Conservation (phyloP, 345 rosid genomes). For the Trapa bicornis region DNA sequence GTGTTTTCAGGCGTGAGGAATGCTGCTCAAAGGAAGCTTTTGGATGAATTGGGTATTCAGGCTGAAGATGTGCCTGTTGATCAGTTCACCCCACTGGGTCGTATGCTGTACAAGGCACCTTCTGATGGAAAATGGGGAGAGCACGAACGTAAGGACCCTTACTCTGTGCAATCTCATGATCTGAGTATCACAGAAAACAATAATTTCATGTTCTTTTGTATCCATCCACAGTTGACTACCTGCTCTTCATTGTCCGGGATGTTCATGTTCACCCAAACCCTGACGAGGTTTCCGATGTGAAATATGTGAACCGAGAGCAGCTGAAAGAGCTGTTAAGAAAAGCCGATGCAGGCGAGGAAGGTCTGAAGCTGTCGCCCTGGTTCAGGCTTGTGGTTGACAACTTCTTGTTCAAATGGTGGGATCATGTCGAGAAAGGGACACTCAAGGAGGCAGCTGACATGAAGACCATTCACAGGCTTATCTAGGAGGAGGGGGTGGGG, state of each 20-base stretch:
- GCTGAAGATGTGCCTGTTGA: slow-evolving; percentile 54
- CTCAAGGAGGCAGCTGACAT: slow-evolving; percentile 55
- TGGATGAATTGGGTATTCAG: slow-evolving; percentile 89
- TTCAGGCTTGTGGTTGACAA: slow-evolving; percentile 83
- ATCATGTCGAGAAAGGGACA: slow-evolving; percentile 66
- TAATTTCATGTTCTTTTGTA: too few species aligned
- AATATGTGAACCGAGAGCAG: too few species aligned
- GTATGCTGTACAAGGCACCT: slow-evolving; percentile 91
- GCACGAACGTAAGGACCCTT: too few species aligned
- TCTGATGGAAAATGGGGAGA: slow-evolving; percentile 3
- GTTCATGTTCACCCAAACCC: too few species aligned
- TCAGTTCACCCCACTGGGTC: slow-evolving; percentile 32
- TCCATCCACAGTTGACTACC: too few species aligned
- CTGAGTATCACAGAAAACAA: too few species aligned
- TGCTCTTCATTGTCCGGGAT: too few species aligned
- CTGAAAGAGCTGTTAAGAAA: too few species aligned
- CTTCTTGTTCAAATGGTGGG: slow-evolving; percentile 97
- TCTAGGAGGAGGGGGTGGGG: slow-evolving; percentile 3
- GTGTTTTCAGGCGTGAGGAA: slow-evolving; percentile 64
- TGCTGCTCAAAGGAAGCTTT: slow-evolving; percentile 96
- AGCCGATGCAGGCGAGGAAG: slow-evolving; percentile 71
- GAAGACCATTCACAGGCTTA: slow-evolving; percentile 69
- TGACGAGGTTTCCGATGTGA: too few species aligned
- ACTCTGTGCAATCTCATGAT: too few species aligned
- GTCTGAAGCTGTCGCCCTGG: slow-evolving; percentile 86